Evolutionary conservation across 352 stramenopile species (phyloP), one percentile per base, ranked within the genome.

Genomic region (Phytophthora tubulina): DNA sequence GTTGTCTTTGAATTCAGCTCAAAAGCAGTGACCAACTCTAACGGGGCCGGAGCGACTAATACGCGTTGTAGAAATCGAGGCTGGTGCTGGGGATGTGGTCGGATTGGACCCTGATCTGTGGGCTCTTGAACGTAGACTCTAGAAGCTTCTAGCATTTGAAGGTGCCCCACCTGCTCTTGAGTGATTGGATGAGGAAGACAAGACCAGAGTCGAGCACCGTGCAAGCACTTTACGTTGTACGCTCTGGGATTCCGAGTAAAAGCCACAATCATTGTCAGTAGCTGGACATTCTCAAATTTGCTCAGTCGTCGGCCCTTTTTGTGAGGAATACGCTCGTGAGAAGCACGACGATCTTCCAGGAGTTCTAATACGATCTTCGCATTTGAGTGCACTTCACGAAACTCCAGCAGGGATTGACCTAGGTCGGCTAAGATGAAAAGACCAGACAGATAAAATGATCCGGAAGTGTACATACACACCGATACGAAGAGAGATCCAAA

Each of bases 391-490:
- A 52, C 58, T 31, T 66, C 58, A 13, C 46, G 45, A 21, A 66
- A 66, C 6, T 66, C 46, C 8, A 66, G 5, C 4, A 66, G 27
- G 8, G 46, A 33, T 6, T 66, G 58, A 2, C 35, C 35, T 67
- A 45, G 11, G 42, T 60, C 36, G 4, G 21, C 36, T 48, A 38
- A 1, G 3, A 49, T 38, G 36, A 49, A 60, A 10, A 49, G 11
- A 3, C 17, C 36, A 1, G 52, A 49, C 6, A 60, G 15, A 9
- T 60, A 57, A 8, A 60, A 33, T 0, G 56, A 68, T 10, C 32
- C 30, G 0, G 63, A 50, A 21, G 46, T 53, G 11, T 39, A 66
- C 32, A 72, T 66, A 42, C 61, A 75, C 10, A 67, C 21, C 21
- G 21, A 27, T 27, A 27, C 21, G 21, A 27, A 27, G 21, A 27